A percentile compares a stretch with the other conserved stretches of the same genome.
These are phyloP conservation scores for Aspergillus persii DNA, from an alignment of 2,329 filamentous ascomycete genomes.

Conservation along the genomic window DNA sequence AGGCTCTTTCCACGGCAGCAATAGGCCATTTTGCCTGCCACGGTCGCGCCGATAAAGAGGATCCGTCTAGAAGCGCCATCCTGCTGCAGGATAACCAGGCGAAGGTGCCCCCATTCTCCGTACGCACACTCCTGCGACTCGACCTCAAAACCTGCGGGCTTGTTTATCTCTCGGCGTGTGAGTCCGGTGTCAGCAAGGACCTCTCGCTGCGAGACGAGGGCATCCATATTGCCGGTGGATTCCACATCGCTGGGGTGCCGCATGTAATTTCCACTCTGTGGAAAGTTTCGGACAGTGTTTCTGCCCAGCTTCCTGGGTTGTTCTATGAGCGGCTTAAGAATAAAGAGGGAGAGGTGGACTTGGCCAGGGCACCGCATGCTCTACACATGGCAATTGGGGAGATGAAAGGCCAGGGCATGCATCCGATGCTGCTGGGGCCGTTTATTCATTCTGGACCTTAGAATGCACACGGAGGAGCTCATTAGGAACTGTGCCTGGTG, in stretches of 20 bases:
- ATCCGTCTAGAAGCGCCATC: constrained; percentile 4
- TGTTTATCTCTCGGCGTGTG: constrained; percentile 3
- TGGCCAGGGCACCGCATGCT: background rate
- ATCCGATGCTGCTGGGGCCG: constrained; percentile 6
- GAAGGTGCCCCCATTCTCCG: background rate
- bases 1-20: background rate
- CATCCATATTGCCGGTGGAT: constrained; percentile 5
- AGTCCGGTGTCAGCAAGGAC: constrained; percentile 5
- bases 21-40: constrained; percentile 6
- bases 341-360: background rate
- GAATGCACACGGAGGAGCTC: background rate
- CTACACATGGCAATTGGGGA: background rate
- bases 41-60: background rate
- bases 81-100: constrained; percentile 1
- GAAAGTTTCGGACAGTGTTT: constrained; percentile 5
- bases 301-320: constrained; percentile 1
- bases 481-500: too few relatives aligned
- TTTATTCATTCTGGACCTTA: constrained; percentile 6
- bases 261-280: constrained; percentile 6
- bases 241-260: constrained; percentile 6
- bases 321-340: background rate
- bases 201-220: constrained; percentile 4
- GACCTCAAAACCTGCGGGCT: background rate
- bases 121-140: constrained; percentile 1
- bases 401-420: background rate